Evolutionary conservation across 1,284 basidiomycete genomes (phyloP).

Genomic region (Afroboletus lepidellus): DNA sequence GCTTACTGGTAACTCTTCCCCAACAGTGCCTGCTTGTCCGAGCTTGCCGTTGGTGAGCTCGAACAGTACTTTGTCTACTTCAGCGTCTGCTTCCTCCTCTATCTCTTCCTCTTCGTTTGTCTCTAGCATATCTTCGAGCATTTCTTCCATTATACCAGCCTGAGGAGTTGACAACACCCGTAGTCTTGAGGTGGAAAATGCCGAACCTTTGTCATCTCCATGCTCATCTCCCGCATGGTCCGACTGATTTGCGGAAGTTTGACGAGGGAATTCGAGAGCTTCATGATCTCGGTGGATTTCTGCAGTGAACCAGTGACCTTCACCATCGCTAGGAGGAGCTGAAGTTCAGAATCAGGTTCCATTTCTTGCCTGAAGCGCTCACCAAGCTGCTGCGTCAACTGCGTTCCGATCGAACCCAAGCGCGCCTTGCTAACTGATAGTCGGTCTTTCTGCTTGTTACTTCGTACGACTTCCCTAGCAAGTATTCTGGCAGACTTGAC

Average conservation of each 20-base stretch:
- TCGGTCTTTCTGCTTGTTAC: constrained; percentile 92
- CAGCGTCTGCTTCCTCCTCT: constrained; percentile 95
- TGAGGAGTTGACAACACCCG: constrained; percentile 32
- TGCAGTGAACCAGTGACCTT: constrained; percentile 97
- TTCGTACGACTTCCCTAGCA: constrained; percentile 92
- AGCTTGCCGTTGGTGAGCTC: constrained; percentile 96
- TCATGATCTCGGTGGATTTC: constrained; percentile 99
- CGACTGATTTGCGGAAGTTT: constrained; percentile 91
- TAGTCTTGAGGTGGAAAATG: neutral
- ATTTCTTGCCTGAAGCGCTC: constrained; percentile 30
- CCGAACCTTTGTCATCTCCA: constrained; percentile 96
- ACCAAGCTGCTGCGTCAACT: constrained; percentile 94
- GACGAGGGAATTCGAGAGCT: constrained; percentile 88
- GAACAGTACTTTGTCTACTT: constrained; percentile 95
- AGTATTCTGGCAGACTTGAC: constrained; percentile 90
- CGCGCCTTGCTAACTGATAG: constrained; percentile 91
- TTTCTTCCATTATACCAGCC: constrained; percentile 93
- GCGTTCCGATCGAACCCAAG: constrained; percentile 88
- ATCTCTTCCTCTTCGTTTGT: constrained; percentile 92
- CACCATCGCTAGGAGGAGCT: constrained; percentile 72
- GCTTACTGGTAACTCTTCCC: constrained; percentile 78
- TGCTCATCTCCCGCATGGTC: constrained; percentile 95
- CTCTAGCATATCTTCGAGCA: constrained; percentile 85
- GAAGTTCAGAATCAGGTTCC: neutral
- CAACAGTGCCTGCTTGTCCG: constrained; percentile 76